phyloP scores from a whole-genome alignment of 2,329 filamentous ascomycete genomes.

The Pseudocercospora cruenta region DNA sequence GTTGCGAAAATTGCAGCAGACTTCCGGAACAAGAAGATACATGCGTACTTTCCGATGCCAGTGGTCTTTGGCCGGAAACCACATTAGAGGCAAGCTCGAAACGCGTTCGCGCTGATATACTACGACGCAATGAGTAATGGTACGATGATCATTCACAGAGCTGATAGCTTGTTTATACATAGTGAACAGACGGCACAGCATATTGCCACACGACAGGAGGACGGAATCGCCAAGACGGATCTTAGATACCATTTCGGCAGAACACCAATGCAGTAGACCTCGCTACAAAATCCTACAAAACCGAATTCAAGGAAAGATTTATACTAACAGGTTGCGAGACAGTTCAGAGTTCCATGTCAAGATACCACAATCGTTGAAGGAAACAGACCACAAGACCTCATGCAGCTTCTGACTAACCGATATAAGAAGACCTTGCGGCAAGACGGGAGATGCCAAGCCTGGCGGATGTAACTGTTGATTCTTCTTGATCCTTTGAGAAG shows the following conservation, averaged over 20 bases:
- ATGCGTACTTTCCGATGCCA: slow-evolving; percentile 45
- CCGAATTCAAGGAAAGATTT: too few relatives aligned
- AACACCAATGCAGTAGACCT: not conserved
- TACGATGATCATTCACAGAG: not conserved
- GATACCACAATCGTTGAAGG: too few relatives aligned
- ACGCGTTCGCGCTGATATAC: slow-evolving; percentile 3
- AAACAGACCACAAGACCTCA: too few relatives aligned
- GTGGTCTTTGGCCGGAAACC: slow-evolving; percentile 42
- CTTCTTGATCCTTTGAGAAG: too few relatives aligned
- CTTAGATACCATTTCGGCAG: not conserved
- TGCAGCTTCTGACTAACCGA: too few relatives aligned
- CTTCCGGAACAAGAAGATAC: slow-evolving; percentile 40
- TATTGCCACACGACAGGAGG: not conserved
- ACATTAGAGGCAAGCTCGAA: slow-evolving; percentile 23
- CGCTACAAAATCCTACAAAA: not conserved
- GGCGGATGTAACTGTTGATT: too few relatives aligned
- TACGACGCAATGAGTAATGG: not conserved
- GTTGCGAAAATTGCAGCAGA: slow-evolving; percentile 41
- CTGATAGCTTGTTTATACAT: not conserved
- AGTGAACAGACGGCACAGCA: not conserved
- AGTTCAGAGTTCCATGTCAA: too few relatives aligned
- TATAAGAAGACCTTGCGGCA: too few relatives aligned
- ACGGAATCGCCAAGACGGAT: not conserved
- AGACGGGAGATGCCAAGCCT: too few relatives aligned
- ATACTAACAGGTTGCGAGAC: too few relatives aligned